phyloP scores from a whole-genome alignment of 2,329 filamentous ascomycete species.

The Saccharata proteae region DNA sequence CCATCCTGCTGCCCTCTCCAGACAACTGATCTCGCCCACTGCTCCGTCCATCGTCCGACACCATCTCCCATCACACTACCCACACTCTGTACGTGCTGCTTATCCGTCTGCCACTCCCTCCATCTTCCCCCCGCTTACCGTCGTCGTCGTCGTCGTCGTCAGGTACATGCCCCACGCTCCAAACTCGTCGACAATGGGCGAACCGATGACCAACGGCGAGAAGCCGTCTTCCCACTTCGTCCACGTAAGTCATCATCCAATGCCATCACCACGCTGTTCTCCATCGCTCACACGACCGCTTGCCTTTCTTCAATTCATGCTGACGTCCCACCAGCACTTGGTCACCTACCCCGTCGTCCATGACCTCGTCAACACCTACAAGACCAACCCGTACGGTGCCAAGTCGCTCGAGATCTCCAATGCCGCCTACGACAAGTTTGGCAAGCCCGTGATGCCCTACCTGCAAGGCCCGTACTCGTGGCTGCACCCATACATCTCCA shows the following conservation, averaged over 20 bases:
- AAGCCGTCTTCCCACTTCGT: conserved; percentile 26
- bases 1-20: conserved; percentile 2
- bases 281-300: neutral
- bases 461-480: conserved; percentile 69
- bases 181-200: conserved; percentile 15
- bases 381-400: conserved; percentile 70
- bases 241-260: conserved; percentile 20
- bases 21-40: conserved; percentile 2
- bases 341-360: conserved; percentile 72
- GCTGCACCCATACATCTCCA: conserved; percentile 72
- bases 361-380: conserved; percentile 67
- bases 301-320: conserved; percentile 1
- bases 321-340: conserved; percentile 51
- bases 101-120: neutral
- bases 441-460: conserved; percentile 67
- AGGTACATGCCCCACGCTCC: conserved; percentile 9
- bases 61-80: neutral
- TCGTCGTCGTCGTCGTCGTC: conserved; percentile 1
- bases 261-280: conserved; percentile 6
- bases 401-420: conserved; percentile 68
- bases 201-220: conserved; percentile 28
- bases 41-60: neutral
- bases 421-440: conserved; percentile 63
- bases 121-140: conserved; percentile 1
- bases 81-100: neutral